These are phyloP conservation scores for Oenanthe javanica DNA, from an alignment of 140 eudicot genomes.

Conservation along the genomic window DNA sequence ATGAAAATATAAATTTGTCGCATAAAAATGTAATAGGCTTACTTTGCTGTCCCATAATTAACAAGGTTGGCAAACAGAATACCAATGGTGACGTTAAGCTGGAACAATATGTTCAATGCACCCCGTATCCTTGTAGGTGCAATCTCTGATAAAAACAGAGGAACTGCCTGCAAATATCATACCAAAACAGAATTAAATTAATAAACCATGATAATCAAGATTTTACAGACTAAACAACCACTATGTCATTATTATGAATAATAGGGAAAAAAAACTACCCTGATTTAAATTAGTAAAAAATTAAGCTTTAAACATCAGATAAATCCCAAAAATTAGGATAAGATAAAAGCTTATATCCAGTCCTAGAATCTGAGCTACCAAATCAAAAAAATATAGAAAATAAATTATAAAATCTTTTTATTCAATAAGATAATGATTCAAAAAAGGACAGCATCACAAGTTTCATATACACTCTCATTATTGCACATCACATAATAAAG, in stretches of 20 bases:
- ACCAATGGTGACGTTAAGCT: constrained; percentile 87
- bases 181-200: not conserved
- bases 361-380: constrained; percentile 1
- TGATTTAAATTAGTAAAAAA: not conserved
- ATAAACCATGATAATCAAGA: not conserved
- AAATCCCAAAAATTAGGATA: not conserved
- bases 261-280: too few relatives aligned
- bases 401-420: not conserved
- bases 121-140: constrained; percentile 96
- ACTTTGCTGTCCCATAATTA: constrained; percentile 79
- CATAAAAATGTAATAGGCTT: constrained; percentile 14
- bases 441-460: constrained; percentile 25
- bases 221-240: not conserved
- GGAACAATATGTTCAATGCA: constrained; percentile 83
- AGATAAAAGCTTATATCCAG: not conserved
- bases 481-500: not conserved
- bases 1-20: too few relatives aligned
- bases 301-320: not conserved
- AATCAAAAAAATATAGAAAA: not conserved
- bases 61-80: constrained; percentile 88
- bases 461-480: constrained; percentile 13
- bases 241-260: too few relatives aligned
- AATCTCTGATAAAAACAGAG: constrained; percentile 84
- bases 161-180: constrained; percentile 65
- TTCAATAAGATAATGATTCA: not conserved